A percentile compares a stretch with the other conserved stretches of the same genome.
These are phyloP conservation scores for Pittosporum tobira DNA, from an alignment of 129 eudicot genomes.

Conservation along the genomic window DNA sequence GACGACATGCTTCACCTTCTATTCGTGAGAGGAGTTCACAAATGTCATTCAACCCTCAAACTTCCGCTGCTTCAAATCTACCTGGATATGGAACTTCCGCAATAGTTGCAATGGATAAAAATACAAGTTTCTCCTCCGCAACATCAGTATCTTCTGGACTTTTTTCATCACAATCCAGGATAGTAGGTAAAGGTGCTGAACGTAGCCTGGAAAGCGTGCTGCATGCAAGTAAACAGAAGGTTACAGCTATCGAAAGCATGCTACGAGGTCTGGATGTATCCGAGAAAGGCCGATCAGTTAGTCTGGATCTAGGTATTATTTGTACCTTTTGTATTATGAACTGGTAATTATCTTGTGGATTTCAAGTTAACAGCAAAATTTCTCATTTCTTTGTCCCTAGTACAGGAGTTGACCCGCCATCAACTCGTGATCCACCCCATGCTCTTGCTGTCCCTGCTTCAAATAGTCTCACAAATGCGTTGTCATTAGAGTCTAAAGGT, in stretches of 20 bases:
- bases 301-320: constrained; percentile 84
- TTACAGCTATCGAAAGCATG: constrained; percentile 95
- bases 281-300: constrained; percentile 69
- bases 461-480: constrained; percentile 47
- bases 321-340: neutral
- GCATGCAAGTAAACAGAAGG: constrained; percentile 93
- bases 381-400: constrained; percentile 50
- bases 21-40: constrained; percentile 79
- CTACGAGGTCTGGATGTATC: constrained; percentile 77
- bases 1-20: constrained; percentile 93
- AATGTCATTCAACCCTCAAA: constrained; percentile 36
- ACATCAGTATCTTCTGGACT: constrained; percentile 69
- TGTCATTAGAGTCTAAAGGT: constrained; percentile 48
- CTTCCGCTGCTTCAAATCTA: constrained; percentile 41
- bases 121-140: constrained; percentile 51
- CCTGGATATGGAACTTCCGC: constrained; percentile 98
- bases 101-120: constrained; percentile 96
- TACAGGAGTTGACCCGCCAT: constrained; percentile 99
- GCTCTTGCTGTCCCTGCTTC: constrained; percentile 98
- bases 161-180: constrained; percentile 58
- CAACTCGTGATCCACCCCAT: constrained; percentile 96
- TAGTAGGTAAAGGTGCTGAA: constrained; percentile 46
- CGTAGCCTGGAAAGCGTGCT: constrained; percentile 91
- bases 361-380: constrained; percentile 36
- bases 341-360: neutral